A percentile compares a stretch with the other conserved stretches of the same genome.
Conservation (phyloP, 148 eudicot genomes). For the Cornus florida region DNA sequence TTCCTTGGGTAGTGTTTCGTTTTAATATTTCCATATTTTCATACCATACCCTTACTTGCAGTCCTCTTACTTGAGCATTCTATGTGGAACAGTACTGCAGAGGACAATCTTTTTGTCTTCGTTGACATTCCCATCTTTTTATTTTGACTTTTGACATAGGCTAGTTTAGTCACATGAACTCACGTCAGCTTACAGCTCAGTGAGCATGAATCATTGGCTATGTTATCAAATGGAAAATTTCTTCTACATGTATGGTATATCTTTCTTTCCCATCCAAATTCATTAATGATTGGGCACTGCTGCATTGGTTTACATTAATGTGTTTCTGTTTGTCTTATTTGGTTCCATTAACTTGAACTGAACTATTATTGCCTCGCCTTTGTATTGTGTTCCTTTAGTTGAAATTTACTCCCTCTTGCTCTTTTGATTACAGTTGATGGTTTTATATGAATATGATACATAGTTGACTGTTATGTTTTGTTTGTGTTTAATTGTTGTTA, state of each 20-base stretch:
- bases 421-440: not conserved
- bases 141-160: not conserved
- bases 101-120: not conserved
- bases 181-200: not conserved
- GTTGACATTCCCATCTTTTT: not conserved
- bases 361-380: not conserved
- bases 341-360: not conserved
- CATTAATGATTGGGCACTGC: not conserved
- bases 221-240: not conserved
- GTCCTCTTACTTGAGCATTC: not conserved
- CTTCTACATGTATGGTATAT: not conserved
- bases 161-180: not conserved
- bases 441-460: not conserved
- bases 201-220: not conserved
- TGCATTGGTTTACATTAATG: conserved; percentile 1
- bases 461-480: not conserved
- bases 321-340: not conserved
- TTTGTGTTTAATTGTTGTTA: conserved; percentile 17
- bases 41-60: not conserved
- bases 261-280: not conserved
- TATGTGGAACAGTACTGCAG: not conserved
- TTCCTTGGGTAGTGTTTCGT: not conserved
- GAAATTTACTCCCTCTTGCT: not conserved
- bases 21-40: not conserved
- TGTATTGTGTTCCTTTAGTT: not conserved